Base-by-base conservation (phyloP, 495 filamentous ascomycete genomes). In the Viridothelium virens region DNA sequence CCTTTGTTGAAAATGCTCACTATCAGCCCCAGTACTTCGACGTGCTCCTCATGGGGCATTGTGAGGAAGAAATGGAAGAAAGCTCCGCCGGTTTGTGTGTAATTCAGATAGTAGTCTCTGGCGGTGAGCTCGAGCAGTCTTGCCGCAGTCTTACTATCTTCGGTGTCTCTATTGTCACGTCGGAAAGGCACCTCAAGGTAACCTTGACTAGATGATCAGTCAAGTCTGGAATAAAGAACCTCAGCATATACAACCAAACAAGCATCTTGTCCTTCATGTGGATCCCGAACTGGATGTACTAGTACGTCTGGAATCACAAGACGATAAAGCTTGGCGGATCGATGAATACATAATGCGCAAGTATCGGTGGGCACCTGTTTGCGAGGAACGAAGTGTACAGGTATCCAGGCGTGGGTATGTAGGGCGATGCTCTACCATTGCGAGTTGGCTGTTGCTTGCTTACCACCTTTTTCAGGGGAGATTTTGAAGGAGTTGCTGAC, bases 241-340 rank as follows among this genome's bases (percentile, higher is more conserved):
- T 71, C 2, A 69, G 72, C 34, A 81, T 72, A 61, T 72, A 72
- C 4, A 68, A 66, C 3, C 70, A 68, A 36, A 74, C 67, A 18
- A 72, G 56, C 70, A 73, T 71, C 62, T 67, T 68, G 39, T 76
- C 74, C 36, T 70, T 63, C 1, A 77, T 44, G 47, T 77, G 74
- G 61, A 75, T 74, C 16, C 75, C 74, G 16, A 77, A 59, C 53
- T 77, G 67, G 37, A 77, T 64, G 48, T 77, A 75, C 64, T 77
- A 72, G 56, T 75, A 77, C 1, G 75, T 77, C 41, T 46, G 41
- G 25, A 25, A 25, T 25, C 25, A 46, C 9, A 46, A 46, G 16
- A 46, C 16, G 16, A 46, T 46, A 7, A 0, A 16, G 16, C 9
- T 46, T 46, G 7, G 7, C 41, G 16, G 41, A 46, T 46, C 7